These are phyloP conservation scores for Colletotrichum sp. DNA, from an alignment of 2,329 filamentous ascomycete genomes.

Conservation along the genomic window DNA sequence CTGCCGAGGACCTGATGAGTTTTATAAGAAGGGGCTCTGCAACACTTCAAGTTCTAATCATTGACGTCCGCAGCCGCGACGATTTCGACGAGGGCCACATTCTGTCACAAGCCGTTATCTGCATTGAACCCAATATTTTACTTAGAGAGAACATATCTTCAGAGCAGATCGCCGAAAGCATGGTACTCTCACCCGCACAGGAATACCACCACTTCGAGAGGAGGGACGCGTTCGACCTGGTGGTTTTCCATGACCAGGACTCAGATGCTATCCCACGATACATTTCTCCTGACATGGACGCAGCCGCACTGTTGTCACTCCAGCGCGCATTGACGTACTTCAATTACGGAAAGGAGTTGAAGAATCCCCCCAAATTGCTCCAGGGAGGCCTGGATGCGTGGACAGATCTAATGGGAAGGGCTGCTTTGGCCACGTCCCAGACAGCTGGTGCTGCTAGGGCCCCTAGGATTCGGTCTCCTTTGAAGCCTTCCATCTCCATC, in stretches of 20 bases:
- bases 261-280: slow-evolving; percentile 55
- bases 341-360: slow-evolving; percentile 78
- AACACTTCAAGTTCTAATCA: slow-evolving; percentile 71
- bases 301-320: slow-evolving; percentile 70
- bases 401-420: slow-evolving; percentile 78
- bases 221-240: slow-evolving; percentile 78
- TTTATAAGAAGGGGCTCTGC: slow-evolving; percentile 61
- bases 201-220: slow-evolving; percentile 78
- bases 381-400: slow-evolving; percentile 86
- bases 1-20: slow-evolving; percentile 71
- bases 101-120: slow-evolving; percentile 81
- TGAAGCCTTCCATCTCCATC: slow-evolving; percentile 17
- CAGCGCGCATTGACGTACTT: slow-evolving; percentile 83
- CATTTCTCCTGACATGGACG: slow-evolving; percentile 39
- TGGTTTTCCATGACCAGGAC: slow-evolving; percentile 88
- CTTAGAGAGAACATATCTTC: slow-evolving; percentile 71
- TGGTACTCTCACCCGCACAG: slow-evolving; percentile 73
- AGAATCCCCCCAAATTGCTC: slow-evolving; percentile 76
- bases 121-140: slow-evolving; percentile 81
- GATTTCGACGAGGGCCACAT: slow-evolving; percentile 91
- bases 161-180: slow-evolving; percentile 66
- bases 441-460: slow-evolving; percentile 20
- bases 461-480: slow-evolving; percentile 1
- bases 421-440: slow-evolving; percentile 59
- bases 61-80: slow-evolving; percentile 82